Conservation (phyloP, 1,139 yeast species). For the Candida sanyaensis region DNA sequence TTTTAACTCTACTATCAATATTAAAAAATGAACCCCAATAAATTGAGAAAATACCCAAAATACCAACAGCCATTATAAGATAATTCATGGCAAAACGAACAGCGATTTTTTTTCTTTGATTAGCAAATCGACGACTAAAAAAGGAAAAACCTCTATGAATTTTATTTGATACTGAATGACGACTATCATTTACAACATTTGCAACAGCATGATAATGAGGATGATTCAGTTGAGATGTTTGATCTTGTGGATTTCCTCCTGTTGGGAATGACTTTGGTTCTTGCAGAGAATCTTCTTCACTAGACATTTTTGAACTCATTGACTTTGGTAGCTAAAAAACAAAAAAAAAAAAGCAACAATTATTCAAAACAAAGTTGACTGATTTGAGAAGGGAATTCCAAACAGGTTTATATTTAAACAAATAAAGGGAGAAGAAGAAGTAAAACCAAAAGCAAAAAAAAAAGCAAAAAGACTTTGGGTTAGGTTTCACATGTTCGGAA, state of each 20-base stretch:
- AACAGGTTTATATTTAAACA: too few species aligned
- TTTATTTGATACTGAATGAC: neutral
- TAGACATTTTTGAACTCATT: conserved; percentile 2
- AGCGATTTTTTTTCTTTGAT: conserved; percentile 21
- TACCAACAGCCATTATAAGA: conserved; percentile 26
- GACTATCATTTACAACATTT: neutral
- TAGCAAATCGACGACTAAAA: conserved; percentile 15
- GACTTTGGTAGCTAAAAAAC: neutral
- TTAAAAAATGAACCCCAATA: conserved; percentile 48
- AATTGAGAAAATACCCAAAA: conserved; percentile 35
- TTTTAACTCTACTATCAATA: conserved; percentile 27
- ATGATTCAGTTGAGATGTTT: neutral
- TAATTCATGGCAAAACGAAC: conserved; percentile 20
- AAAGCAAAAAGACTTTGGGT: neutral
- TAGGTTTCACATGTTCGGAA: neutral
- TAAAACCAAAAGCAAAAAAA: too few species aligned
- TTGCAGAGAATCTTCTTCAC: conserved; percentile 2
- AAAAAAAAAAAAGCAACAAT: neutral
- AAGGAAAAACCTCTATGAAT: conserved; percentile 6
- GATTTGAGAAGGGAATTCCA: neutral
- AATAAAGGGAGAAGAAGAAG: too few species aligned
- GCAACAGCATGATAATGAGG: neutral
- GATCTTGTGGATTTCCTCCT: neutral
- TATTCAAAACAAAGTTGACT: neutral
- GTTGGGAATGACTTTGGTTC: neutral